Evolutionary conservation across 495 filamentous ascomycete species (phyloP), one percentile per base, ranked within the genome.

Genomic region (Pyrenopolyporus hunteri): DNA sequence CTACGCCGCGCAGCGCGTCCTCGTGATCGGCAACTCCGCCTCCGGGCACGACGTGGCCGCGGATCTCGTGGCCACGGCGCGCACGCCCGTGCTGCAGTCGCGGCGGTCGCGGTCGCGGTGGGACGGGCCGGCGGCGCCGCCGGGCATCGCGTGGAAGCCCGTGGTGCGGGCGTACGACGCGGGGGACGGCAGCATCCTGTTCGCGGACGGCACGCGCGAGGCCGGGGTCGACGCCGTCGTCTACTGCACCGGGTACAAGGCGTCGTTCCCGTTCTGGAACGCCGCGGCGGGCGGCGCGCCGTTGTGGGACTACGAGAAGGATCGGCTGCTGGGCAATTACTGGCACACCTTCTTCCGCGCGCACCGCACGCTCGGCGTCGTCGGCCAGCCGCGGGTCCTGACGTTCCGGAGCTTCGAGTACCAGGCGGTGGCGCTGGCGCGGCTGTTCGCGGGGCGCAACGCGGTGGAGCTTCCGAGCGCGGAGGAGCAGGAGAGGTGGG

Each of bases 381-480:
- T 81, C 0, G 80, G 78, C 1, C 17, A 78, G 3, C 80, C 78
- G 5, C 70, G 77, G 6, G 73, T 71, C 0, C 66, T 82, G 6
- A 81, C 80, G 1, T 82, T 81, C 59, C 66, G 78, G 5, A 73
- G 71, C 35, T 82, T 81, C 62, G 79, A 82, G 59, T 82, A 81
- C 69, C 80, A 82, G 44, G 78, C 78, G 23, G 66, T 81, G 28
- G 78, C 78, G 0, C 66, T 81, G 1, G 78, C 80, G 2, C 73
- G 80, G 6, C 50, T 81, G 7, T 81, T 76, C 59, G 52, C 76
- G 2, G 67, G 68, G 0, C 68, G 80, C 9, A 68, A 75, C 29
- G 35, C 57, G 3, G 19, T 19, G 6, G 33, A 64, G 9, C 59
- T 82, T 20, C 78, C 78, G 0, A 19, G 68, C 0, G 6, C 64